phyloP scores from a whole-genome alignment of 345 rosid genomes.

The Acer saccharum region DNA sequence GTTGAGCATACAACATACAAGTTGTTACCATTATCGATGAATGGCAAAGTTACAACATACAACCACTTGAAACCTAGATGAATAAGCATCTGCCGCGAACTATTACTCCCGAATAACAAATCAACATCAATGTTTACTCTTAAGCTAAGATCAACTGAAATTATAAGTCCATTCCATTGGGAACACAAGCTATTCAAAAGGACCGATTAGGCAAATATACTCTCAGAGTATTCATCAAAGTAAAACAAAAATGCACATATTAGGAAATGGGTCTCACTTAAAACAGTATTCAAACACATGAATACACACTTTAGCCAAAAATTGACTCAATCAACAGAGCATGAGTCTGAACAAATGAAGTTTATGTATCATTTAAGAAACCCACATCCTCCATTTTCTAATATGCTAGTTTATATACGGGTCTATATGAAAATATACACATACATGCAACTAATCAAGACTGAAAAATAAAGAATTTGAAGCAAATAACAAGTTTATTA shows the following conservation, averaged over 20 bases:
- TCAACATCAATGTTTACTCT: not conserved
- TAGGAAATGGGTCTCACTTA: constrained; percentile 2
- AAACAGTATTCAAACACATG: constrained; percentile 9
- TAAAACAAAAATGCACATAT: not conserved
- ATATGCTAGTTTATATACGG: not conserved
- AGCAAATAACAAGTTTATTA: not conserved
- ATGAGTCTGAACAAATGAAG: not conserved
- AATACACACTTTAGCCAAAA: not conserved
- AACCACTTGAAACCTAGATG: not conserved
- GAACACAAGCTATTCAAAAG: not conserved
- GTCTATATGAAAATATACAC: not conserved
- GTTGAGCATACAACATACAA: too few relatives aligned
- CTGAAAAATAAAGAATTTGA: not conserved
- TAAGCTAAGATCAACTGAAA: not conserved
- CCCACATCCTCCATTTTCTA: constrained; percentile 6
- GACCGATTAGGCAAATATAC: constrained; percentile 5
- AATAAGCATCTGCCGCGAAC: not conserved
- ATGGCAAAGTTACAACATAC: not conserved
- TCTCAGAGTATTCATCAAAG: constrained; percentile 4
- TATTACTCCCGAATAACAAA: not conserved
- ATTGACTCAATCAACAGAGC: not conserved
- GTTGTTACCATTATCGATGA: not conserved
- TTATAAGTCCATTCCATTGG: too few relatives aligned
- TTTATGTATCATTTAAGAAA: constrained; percentile 1
- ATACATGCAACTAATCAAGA: not conserved